Conservation (phyloP, 768 basidiomycete species). For the Dacryopinax primogenitus region DNA sequence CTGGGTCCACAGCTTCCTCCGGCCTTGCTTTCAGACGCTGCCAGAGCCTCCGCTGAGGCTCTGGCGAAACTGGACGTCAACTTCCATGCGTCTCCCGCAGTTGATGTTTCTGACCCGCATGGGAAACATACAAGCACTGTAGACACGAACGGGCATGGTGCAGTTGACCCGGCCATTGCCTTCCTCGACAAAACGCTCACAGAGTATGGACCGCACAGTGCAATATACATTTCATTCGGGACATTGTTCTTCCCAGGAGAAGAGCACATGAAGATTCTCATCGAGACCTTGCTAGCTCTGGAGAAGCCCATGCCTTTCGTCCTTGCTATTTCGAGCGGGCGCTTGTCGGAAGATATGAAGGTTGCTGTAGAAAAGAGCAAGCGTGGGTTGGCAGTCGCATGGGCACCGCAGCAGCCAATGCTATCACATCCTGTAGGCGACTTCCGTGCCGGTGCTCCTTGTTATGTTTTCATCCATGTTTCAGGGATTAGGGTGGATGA, state of each 20-base stretch:
- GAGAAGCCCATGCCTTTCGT: neutral
- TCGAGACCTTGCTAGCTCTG: neutral
- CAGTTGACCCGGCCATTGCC: neutral
- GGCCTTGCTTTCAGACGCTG: neutral
- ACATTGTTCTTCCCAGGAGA: neutral
- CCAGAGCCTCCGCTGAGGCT: neutral
- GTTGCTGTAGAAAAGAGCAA: slow-evolving; percentile 16
- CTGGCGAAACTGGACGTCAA: neutral
- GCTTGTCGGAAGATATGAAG: slow-evolving; percentile 18
- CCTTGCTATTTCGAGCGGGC: neutral
- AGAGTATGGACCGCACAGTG: neutral
- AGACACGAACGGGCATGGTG: neutral
- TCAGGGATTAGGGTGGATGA: neutral
- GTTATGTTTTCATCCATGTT: neutral
- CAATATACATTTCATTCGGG: neutral
- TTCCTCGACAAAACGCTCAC: neutral
- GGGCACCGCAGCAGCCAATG: slow-evolving; percentile 23
- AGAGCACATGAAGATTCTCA: neutral
- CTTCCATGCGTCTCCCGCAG: neutral
- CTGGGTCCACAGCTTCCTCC: neutral
- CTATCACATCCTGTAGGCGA: slow-evolving; percentile 21
- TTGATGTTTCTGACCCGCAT: no score
- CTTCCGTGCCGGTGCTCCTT: neutral
- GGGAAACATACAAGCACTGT: no score
- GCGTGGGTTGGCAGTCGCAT: slow-evolving; percentile 18